A percentile compares a stretch with the other conserved stretches of the same genome.
phyloP scores from a whole-genome alignment of 2,329 filamentous ascomycete genomes.

The Raffaelea ambrosiae region DNA sequence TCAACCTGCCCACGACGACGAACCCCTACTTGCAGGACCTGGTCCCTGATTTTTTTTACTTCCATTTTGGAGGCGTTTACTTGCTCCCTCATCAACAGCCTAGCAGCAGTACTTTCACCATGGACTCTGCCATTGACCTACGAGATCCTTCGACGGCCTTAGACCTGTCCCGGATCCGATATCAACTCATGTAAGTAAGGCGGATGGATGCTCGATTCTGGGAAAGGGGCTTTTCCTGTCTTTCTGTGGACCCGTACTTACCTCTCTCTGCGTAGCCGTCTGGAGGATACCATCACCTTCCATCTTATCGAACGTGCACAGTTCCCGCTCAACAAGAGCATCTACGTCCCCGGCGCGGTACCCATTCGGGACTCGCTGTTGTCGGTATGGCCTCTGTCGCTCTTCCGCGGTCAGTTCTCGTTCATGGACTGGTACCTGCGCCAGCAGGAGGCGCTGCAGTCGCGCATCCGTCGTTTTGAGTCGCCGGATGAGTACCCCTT shows the following conservation, averaged over 20 bases:
- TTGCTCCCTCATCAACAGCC: no score
- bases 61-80: no score
- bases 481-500: slow-evolving; percentile 97
- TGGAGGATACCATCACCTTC: slow-evolving; percentile 97
- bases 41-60: no score
- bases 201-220: no score
- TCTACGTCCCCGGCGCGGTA: slow-evolving; percentile 77
- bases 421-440: slow-evolving; percentile 91
- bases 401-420: slow-evolving; percentile 46
- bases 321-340: slow-evolving; percentile 82
- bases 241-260: no score
- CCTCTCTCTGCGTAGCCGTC: slow-evolving; percentile 52
- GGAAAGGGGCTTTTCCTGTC: no score
- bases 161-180: slow-evolving; percentile 85
- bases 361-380: slow-evolving; percentile 51
- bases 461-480: slow-evolving; percentile 87
- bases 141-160: slow-evolving; percentile 77
- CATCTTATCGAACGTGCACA: slow-evolving; percentile 97
- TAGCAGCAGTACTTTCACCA: slow-evolving; percentile 30
- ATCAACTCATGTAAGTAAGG: slow-evolving; percentile 71
- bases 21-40: no score
- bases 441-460: slow-evolving; percentile 86
- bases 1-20: no score
- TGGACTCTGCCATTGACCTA: slow-evolving; percentile 88
- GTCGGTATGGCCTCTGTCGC: not conserved